phyloP scores from a whole-genome alignment of 805 yeast genomes.

The Saturnispora diversa region DNA sequence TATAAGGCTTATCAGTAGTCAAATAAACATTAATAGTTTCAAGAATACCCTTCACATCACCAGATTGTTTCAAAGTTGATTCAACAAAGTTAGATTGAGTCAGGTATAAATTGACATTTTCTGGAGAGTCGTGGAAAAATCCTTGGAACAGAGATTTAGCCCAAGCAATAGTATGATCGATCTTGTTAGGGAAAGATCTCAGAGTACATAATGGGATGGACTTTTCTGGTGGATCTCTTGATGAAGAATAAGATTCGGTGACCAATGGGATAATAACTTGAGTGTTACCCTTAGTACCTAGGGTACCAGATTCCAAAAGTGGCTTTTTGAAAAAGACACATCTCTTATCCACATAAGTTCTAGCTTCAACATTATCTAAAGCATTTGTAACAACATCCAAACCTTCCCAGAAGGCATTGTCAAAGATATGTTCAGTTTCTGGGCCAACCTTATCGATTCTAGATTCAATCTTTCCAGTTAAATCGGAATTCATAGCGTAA shows the following conservation, averaged over 20 bases:
- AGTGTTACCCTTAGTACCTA: slow-evolving; percentile 97
- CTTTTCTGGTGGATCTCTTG: slow-evolving; percentile 98
- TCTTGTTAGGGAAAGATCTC: slow-evolving; percentile 95
- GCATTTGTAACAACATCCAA: slow-evolving; percentile 94
- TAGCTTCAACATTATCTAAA: slow-evolving; percentile 93
- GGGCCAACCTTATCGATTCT: slow-evolving; percentile 84
- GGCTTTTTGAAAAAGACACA: slow-evolving; percentile 91
- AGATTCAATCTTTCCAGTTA: slow-evolving; percentile 67
- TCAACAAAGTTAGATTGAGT: slow-evolving; percentile 91
- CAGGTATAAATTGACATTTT: slow-evolving; percentile 83
- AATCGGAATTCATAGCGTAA: slow-evolving; percentile 73
- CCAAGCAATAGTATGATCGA: slow-evolving; percentile 99
- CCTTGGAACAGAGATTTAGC: slow-evolving; percentile 93
- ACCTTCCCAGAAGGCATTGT: slow-evolving; percentile 76
- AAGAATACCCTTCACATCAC: slow-evolving; percentile 81
- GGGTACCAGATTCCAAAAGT: slow-evolving; percentile 89
- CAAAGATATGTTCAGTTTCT: slow-evolving; percentile 82
- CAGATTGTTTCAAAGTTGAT: slow-evolving; percentile 81
- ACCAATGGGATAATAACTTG: slow-evolving; percentile 91
- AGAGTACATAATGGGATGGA: slow-evolving; percentile 95
- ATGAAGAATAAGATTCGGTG: slow-evolving; percentile 93
- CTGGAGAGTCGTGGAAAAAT: slow-evolving; percentile 83
- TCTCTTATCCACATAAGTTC: slow-evolving; percentile 95
- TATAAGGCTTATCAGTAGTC: slow-evolving; percentile 66
- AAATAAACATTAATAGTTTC: slow-evolving; percentile 73